A percentile compares a stretch with the other conserved stretches of the same genome.
phyloP scores from a whole-genome alignment of 768 basidiomycete genomes.

The Suillus bovinus region DNA sequence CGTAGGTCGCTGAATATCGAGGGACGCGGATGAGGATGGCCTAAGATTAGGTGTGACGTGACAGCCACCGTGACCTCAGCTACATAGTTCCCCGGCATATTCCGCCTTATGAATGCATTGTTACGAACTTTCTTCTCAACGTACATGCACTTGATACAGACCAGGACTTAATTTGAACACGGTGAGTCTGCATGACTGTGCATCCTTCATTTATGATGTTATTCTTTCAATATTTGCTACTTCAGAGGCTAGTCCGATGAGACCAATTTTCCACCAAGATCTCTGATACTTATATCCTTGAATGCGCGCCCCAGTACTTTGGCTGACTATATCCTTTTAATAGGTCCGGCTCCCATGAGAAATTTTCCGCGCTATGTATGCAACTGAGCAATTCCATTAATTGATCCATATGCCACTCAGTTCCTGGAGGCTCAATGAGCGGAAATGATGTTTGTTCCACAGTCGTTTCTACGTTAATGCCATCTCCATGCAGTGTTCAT shows the following conservation, averaged over 20 bases:
- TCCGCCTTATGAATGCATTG: constrained; percentile 12
- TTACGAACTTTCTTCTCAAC: neutral
- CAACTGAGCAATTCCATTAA: neutral
- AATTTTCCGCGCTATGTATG: neutral
- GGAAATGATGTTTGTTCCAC: no score
- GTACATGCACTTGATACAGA: neutral
- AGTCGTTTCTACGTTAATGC: neutral
- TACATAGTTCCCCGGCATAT: constrained; percentile 54
- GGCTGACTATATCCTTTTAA: constrained; percentile 8
- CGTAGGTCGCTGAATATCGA: constrained; percentile 25
- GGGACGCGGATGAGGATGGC: constrained; percentile 16
- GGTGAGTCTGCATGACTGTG: constrained; percentile 12
- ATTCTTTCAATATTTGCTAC: constrained; percentile 65
- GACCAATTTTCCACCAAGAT: constrained; percentile 71
- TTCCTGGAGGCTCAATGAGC: no score
- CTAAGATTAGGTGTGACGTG: constrained; percentile 42
- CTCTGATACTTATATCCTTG: constrained; percentile 46
- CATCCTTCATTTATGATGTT: constrained; percentile 37
- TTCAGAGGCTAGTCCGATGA: constrained; percentile 63
- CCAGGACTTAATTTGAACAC: neutral
- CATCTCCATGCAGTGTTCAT: neutral
- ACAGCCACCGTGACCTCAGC: constrained; percentile 65
- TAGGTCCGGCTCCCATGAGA: neutral
- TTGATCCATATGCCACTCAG: no score
- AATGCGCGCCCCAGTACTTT: neutral